Conservation (phyloP, 805 yeast species). For the Saccharomycopsis lassenensis region DNA sequence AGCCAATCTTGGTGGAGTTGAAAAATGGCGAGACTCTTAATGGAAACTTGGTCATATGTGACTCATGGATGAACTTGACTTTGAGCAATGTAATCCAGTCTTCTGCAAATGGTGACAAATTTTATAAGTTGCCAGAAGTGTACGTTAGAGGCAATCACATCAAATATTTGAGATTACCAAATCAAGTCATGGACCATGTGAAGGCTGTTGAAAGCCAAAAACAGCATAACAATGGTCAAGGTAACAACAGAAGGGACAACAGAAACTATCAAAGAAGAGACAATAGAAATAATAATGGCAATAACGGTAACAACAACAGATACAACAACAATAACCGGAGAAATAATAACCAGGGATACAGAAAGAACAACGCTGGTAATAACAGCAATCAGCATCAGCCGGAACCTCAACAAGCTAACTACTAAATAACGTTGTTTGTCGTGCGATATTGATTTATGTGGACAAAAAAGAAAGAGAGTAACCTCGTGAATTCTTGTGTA, state of each 20-base stretch:
- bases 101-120: constrained; percentile 49
- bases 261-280: constrained; percentile 21
- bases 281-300: constrained; percentile 26
- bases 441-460: constrained; percentile 10
- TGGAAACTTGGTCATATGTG: constrained; percentile 79
- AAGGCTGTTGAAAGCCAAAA: constrained; percentile 44
- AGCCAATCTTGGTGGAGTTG: constrained; percentile 77
- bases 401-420: too few relatives aligned
- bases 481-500: too few relatives aligned
- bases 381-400: too few relatives aligned
- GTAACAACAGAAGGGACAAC: constrained; percentile 24
- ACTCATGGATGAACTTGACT: constrained; percentile 92
- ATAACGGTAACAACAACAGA: constrained; percentile 21
- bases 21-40: constrained; percentile 84
- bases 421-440: constrained; percentile 9
- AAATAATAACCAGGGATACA: constrained; percentile 11
- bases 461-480: neutral
- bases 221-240: constrained; percentile 30
- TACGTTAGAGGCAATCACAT: constrained; percentile 82
- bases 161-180: constrained; percentile 65
- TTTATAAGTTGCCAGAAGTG: constrained; percentile 54
- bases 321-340: constrained; percentile 16
- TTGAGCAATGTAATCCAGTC: constrained; percentile 64
- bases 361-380: too few relatives aligned
- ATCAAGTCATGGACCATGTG: constrained; percentile 64